Conservation (phyloP, 306 rosid species). For the Phaseolus lunatus region DNA sequence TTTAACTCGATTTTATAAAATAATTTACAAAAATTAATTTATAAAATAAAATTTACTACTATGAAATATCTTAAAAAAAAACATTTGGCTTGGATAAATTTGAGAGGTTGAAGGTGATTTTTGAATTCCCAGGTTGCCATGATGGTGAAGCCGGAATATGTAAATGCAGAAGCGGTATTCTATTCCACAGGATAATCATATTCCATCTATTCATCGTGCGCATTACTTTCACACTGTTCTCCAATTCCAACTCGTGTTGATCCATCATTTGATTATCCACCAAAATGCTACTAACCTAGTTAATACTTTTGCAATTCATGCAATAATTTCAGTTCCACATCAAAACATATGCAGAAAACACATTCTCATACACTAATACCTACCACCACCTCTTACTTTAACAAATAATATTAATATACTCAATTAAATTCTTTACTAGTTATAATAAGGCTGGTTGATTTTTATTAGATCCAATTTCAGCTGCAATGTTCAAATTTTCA, state of each 20-base stretch:
- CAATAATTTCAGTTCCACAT: constrained; percentile 17
- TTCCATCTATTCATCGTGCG: constrained; percentile 38
- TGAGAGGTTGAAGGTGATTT: background rate
- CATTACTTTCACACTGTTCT: constrained; percentile 42
- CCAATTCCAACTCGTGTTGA: constrained; percentile 27
- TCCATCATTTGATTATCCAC: constrained; percentile 18
- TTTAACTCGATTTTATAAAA: no score
- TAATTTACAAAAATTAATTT: no score
- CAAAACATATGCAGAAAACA: background rate
- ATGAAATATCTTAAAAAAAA: no score
- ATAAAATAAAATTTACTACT: no score
- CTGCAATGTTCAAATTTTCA: no score
- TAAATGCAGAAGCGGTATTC: constrained; percentile 18
- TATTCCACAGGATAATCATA: no score
- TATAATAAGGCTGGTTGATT: no score
- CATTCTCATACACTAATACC: background rate
- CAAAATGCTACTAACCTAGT: constrained; percentile 12
- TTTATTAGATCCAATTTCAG: no score
- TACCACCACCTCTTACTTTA: background rate
- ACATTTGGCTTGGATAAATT: background rate
- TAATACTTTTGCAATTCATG: background rate
- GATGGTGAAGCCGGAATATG: background rate
- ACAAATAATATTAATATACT: no score
- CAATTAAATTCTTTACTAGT: no score
- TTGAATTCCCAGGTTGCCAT: background rate